Evolutionary conservation across 73 alveolate genomes (phyloP), one percentile per base, ranked within the genome.

Genomic region (Breviolum minutum): DNA sequence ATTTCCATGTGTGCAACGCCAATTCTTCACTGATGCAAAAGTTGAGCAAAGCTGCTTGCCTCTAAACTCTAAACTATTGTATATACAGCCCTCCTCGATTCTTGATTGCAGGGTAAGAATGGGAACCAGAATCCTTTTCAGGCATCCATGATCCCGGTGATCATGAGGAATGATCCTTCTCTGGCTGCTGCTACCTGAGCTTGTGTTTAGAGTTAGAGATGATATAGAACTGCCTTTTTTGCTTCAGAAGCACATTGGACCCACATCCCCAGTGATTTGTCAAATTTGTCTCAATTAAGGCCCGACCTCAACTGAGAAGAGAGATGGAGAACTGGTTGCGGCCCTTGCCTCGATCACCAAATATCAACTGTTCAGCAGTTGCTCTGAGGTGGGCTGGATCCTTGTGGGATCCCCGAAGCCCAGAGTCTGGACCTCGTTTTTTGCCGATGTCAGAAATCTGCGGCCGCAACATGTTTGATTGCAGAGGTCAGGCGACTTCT

Each of bases 71-170:
- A 40, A 40, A 40, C 54, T 40, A 0, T 40, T 3, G 54, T 40
- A 40, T 40, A 40, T 40, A 40, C 54, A 40, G 54, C 54, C 0
- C 54, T 40, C 54, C 54, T 40, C 3, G 54, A 40, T 40, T 40
- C 54, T 40, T 40, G 54, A 40, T 40, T 3, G 54, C 54, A 40
- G 54, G 54, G 54, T 40, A 40, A 40, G 54, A 40, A 40, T 40
- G 54, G 54, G 54, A 40, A 40, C 54, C 54, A 40, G 54, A 40
- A n/a, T 77, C 63, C 5, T 60, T 30, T 77, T 54, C 90, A 92
- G 97, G 97, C 64, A 12, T 92, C 97, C 48, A 73, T 92, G 97
- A 60, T 92, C 27, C 97, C 97, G 26, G 97, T 80, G 79, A 80
- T 92, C 81, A 92, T 92, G 97, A 63, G 97, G 40, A 92, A 92